Base-by-base conservation (phyloP, 805 yeast species). In the Dipodascus albidus region DNA sequence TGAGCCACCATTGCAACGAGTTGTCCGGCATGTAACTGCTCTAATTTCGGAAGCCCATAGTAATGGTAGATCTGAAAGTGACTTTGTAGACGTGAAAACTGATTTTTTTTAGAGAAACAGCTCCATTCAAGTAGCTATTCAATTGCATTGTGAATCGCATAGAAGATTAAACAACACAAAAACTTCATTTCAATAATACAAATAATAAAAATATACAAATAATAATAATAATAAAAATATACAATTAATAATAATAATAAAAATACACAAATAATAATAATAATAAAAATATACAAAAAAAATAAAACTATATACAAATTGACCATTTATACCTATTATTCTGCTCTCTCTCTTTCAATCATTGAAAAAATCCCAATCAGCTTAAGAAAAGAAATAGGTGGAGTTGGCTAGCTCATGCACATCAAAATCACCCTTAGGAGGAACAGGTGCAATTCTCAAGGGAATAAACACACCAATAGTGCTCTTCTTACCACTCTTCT, bases 401-500 rank as follows among this genome's bases (percentile, higher is more conserved):
- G 96, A 87, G 50, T 82, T 78, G 63, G 77, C 76, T 47, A 90
- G 83, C 54, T 77, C 78, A 42, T 72, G 69, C 38, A 91, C 95
- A 63, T 91, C 95, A 61, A 91, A 87, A 17, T 81, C 82, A 51
- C 97, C 99, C 66, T 79, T 83, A 50, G 76, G 71, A 14, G 96
- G 96, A 47, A 87, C 78, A 0, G 73, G 75, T 0, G 96, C 95
- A 57, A 88, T 72, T 48, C 67, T 69, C 60, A 88, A 73, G 3
- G 95, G 96, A 6, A 80, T 82, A 54, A 87, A 69, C 1, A 84
- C 73, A 53, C 73, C 75, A 44, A 73, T 57, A 0, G 52, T 55
- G 20, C 23, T n/a, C 23, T 48, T 48, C 19, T 24, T 47, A 19
- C 23, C 14, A 17, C 38, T 41, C 11, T 54, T 33, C n/a, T 52